phyloP scores from a whole-genome alignment of 2,329 filamentous ascomycete genomes.

The Talaromyces sp. region DNA sequence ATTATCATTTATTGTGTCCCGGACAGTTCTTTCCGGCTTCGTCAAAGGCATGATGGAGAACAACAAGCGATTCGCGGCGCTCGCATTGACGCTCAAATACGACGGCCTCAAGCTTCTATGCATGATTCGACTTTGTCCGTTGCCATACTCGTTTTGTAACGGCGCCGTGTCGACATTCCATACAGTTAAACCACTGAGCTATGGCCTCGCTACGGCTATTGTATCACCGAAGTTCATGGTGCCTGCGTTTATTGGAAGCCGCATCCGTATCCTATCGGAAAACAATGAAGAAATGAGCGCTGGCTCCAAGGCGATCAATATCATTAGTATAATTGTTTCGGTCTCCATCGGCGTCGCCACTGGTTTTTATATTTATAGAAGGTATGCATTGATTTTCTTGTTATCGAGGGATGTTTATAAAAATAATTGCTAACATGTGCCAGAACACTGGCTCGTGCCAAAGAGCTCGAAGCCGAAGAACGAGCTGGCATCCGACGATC shows the following conservation, averaged over 20 bases:
- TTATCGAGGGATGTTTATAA: background rate
- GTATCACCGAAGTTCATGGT: constrained; percentile 83
- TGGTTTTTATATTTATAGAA: constrained; percentile 78
- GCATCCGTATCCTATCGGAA: constrained; percentile 77
- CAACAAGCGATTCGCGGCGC: constrained; percentile 82
- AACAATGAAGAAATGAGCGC: constrained; percentile 75
- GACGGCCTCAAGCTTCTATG: constrained; percentile 85
- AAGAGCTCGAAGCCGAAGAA: constrained; percentile 46
- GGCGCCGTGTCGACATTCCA: constrained; percentile 92
- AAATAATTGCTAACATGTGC: constrained; percentile 9
- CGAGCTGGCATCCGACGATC: constrained; percentile 35
- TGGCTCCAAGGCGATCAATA: constrained; percentile 74
- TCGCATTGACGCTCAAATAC: constrained; percentile 80
- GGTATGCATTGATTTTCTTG: constrained; percentile 32
- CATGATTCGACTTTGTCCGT: constrained; percentile 85
- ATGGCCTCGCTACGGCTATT: constrained; percentile 74
- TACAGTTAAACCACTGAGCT: constrained; percentile 70
- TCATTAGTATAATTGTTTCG: constrained; percentile 70
- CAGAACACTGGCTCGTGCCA: constrained; percentile 46
- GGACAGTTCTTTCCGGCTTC: constrained; percentile 71
- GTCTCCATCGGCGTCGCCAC: constrained; percentile 66
- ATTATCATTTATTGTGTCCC: constrained; percentile 71
- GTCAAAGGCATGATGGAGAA: constrained; percentile 74
- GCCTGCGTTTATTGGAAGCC: constrained; percentile 84
- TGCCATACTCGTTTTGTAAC: constrained; percentile 91